These are phyloP conservation scores for Brettanomyces bruxellensis DNA, from an alignment of 805 yeast species.

Conservation along the genomic window DNA sequence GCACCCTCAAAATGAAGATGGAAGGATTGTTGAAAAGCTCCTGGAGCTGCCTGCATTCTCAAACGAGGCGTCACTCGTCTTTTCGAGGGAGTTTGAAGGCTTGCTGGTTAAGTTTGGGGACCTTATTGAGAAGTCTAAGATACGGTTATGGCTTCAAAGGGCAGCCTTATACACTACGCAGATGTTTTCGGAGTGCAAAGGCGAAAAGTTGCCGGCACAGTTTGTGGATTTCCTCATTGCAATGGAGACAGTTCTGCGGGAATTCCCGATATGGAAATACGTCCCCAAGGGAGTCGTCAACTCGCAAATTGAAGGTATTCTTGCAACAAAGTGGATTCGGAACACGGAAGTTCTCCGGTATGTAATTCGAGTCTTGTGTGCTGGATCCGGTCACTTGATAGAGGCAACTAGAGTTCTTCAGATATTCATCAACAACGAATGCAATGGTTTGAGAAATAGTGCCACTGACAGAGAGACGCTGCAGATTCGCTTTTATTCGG, in stretches of 20 bases:
- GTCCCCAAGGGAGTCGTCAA: constrained; percentile 42
- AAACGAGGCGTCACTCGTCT: constrained; percentile 22
- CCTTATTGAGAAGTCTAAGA: constrained; percentile 12
- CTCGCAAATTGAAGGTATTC: constrained; percentile 57
- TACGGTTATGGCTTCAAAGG: constrained; percentile 46
- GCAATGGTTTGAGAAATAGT: constrained; percentile 24
- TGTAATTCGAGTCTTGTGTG: constrained; percentile 28
- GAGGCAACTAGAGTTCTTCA: constrained; percentile 51
- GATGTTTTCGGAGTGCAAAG: constrained; percentile 43
- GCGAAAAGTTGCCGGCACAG: constrained; percentile 14
- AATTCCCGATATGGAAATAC: constrained; percentile 26
- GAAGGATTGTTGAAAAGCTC: constrained; percentile 7
- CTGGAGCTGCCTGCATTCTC: constrained; percentile 21
- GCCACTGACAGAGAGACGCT: constrained; percentile 15
- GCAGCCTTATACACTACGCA: constrained; percentile 54
- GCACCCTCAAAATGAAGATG: not conserved
- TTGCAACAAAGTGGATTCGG: constrained; percentile 39
- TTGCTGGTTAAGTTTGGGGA: constrained; percentile 1
- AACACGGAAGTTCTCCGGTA: constrained; percentile 36
- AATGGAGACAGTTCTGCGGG: constrained; percentile 25
- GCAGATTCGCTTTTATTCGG: constrained; percentile 30
- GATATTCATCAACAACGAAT: constrained; percentile 47
- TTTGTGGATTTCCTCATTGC: constrained; percentile 24
- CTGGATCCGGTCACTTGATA: constrained; percentile 26
- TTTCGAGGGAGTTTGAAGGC: constrained; percentile 17